Conservation (phyloP, 306 rosid species). For the Inga laurina region DNA sequence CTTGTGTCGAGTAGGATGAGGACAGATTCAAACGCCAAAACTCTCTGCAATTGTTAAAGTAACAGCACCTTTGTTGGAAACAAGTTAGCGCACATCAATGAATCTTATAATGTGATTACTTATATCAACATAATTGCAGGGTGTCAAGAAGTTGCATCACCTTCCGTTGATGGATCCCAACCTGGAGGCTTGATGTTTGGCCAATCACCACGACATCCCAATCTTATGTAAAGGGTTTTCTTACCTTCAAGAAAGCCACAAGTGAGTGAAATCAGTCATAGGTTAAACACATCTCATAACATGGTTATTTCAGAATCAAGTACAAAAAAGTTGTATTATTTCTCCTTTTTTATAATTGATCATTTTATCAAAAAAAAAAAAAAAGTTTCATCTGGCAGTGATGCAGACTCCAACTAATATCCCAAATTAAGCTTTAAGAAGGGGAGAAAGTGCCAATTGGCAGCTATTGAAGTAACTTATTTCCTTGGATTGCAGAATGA, state of each 20-base stretch:
- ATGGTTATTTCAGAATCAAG: neutral
- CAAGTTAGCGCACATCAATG: neutral
- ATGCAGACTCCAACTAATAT: neutral
- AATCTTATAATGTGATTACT: neutral
- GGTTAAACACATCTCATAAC: neutral
- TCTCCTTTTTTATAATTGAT: neutral
- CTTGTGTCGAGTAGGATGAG: neutral
- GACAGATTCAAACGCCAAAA: neutral
- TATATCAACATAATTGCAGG: slow-evolving; percentile 13
- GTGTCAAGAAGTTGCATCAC: slow-evolving; percentile 23
- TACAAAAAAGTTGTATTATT: neutral
- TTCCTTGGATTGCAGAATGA: neutral
- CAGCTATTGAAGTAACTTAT: neutral
- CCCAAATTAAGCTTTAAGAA: neutral
- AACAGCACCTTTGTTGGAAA: slow-evolving; percentile 17
- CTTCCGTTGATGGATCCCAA: slow-evolving; percentile 81
- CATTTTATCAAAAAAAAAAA: too few relatives aligned
- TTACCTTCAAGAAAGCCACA: slow-evolving; percentile 53
- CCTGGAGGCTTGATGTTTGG: slow-evolving; percentile 95
- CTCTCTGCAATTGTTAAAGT: neutral
- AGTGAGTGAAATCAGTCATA: neutral
- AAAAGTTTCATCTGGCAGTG: neutral
- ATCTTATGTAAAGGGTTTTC: slow-evolving; percentile 82
- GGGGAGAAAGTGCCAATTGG: neutral
- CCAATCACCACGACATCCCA: slow-evolving; percentile 98